These are phyloP conservation scores for Boletus subparvulus DNA, from an alignment of 768 basidiomycete genomes.

Conservation along the genomic window DNA sequence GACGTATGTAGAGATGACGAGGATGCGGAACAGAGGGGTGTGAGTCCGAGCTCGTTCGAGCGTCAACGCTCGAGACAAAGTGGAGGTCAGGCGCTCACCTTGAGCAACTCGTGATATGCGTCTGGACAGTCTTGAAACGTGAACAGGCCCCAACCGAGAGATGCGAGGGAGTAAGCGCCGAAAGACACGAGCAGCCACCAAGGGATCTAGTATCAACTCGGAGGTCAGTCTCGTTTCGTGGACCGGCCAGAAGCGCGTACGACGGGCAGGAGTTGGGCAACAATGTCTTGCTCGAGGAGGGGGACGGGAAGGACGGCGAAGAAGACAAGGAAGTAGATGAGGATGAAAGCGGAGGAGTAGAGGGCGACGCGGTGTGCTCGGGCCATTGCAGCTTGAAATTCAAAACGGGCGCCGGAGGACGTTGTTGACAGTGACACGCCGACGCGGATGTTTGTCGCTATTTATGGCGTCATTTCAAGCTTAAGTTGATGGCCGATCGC, in stretches of 20 bases:
- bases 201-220: constrained; percentile 50
- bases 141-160: constrained; percentile 71
- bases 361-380: constrained; percentile 56
- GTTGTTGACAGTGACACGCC: no score
- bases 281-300: constrained; percentile 7
- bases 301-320: constrained; percentile 17
- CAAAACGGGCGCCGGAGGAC: background rate
- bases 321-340: constrained; percentile 41
- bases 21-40: background rate
- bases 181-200: constrained; percentile 83
- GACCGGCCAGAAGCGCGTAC: background rate
- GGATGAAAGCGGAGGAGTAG: constrained; percentile 40
- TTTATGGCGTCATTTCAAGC: no score
- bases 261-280: constrained; percentile 12
- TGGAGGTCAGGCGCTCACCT: constrained; percentile 33
- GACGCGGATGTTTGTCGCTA: no score
- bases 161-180: constrained; percentile 76
- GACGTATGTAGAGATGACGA: background rate
- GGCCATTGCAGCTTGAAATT: constrained; percentile 44
- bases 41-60: background rate
- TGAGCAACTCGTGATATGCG: constrained; percentile 68
- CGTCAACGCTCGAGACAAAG: no score
- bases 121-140: constrained; percentile 79
- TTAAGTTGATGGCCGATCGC: no score
- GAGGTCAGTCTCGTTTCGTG: background rate